These are phyloP conservation scores for Hysterium pulicare DNA, from an alignment of 2,329 filamentous ascomycete genomes.

Conservation along the genomic window DNA sequence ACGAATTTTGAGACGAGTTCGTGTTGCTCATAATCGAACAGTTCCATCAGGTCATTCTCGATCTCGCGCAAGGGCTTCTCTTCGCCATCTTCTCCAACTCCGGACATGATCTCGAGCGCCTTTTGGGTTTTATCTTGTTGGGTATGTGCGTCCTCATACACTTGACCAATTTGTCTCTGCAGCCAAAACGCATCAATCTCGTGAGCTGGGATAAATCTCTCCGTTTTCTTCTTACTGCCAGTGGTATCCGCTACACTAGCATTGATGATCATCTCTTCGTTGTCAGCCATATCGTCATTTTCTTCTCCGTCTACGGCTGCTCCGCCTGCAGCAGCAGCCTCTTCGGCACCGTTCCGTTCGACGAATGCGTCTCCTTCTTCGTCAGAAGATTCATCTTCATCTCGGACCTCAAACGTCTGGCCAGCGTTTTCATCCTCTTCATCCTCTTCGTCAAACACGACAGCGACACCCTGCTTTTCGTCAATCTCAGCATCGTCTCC, in stretches of 20 bases:
- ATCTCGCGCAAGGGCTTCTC: conserved; percentile 87
- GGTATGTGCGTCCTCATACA: conserved; percentile 87
- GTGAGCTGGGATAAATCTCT: conserved; percentile 69
- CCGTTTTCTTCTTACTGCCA: conserved; percentile 41
- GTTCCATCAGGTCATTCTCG: conserved; percentile 96
- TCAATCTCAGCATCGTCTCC: conserved; percentile 74
- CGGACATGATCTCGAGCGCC: conserved; percentile 78
- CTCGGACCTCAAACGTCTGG: conserved; percentile 80
- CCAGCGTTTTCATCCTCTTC: conserved; percentile 74
- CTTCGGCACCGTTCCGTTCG: conserved; percentile 53
- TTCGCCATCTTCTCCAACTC: conserved; percentile 70
- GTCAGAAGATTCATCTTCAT: conserved; percentile 74
- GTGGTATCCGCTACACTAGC: conserved; percentile 50
- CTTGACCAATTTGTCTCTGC: conserved; percentile 81
- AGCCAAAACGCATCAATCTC: conserved; percentile 98
- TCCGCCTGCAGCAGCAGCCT: conserved; percentile 47
- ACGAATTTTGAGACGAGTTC: conserved; percentile 90
- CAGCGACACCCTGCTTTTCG: conserved; percentile 92
- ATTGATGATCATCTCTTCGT: conserved; percentile 81
- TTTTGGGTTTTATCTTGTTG: conserved; percentile 90
- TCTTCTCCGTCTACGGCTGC: conserved; percentile 22
- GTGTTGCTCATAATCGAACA: conserved; percentile 96
- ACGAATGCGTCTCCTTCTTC: conserved; percentile 62
- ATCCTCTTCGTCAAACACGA: conserved; percentile 90
- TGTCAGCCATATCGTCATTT: conserved; percentile 46